Conservation (phyloP, 2,329 filamentous ascomycete species). For the Drechmeria coniospora region DNA sequence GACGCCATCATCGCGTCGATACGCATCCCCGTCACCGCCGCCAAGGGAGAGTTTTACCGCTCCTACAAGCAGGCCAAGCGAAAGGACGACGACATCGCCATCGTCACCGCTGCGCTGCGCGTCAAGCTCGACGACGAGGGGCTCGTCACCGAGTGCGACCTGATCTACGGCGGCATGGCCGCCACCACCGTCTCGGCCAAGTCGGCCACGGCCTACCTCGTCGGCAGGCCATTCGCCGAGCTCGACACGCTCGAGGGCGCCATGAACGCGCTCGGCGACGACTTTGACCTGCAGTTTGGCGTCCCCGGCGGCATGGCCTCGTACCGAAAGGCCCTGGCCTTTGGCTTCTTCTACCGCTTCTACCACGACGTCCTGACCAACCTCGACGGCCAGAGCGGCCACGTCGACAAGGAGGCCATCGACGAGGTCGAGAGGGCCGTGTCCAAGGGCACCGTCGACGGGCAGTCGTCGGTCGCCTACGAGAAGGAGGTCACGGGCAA, state of each 20-base stretch:
- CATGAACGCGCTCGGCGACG: conserved; percentile 77
- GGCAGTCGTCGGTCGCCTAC: conserved; percentile 60
- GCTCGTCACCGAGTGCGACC: conserved; percentile 55
- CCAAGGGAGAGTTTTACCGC: conserved; percentile 68
- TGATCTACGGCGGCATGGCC: conserved; percentile 94
- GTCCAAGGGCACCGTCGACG: conserved; percentile 66
- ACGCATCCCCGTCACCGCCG: conserved; percentile 61
- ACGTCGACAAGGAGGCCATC: conserved; percentile 57
- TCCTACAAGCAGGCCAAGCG: conserved; percentile 94
- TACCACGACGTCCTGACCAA: conserved; percentile 72
- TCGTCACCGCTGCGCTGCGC: conserved; percentile 77
- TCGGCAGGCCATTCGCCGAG: conserved; percentile 67
- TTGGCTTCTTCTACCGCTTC: conserved; percentile 94
- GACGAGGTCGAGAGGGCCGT: conserved; percentile 75
- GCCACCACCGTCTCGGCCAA: conserved; percentile 79
- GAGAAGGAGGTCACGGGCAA: conserved; percentile 72
- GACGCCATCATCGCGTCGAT: conserved; percentile 79
- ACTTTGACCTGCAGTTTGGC: conserved; percentile 78
- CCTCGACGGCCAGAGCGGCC: conserved; percentile 30
- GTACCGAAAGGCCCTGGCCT: conserved; percentile 76
- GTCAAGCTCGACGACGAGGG: conserved; percentile 56
- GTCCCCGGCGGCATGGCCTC: conserved; percentile 97
- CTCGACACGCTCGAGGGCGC: conserved; percentile 72
- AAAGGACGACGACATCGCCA: conserved; percentile 97
- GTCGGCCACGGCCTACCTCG: conserved; percentile 56